Base-by-base conservation (phyloP, 768 basidiomycete species). In the Suillus fuscotomentosus region DNA sequence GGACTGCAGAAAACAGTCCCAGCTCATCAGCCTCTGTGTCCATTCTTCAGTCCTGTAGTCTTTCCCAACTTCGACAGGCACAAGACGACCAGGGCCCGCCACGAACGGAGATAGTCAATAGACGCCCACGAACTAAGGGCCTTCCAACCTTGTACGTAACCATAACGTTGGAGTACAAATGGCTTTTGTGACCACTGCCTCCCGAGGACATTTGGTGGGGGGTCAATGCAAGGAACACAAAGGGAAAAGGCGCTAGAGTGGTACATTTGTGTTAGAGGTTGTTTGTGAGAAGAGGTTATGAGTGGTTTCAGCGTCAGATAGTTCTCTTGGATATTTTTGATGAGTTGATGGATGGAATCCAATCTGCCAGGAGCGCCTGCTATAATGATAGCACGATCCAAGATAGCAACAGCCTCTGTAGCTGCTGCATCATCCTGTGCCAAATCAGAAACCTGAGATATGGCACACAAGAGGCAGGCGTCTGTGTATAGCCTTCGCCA, bases 11-110 rank as follows among this genome's bases (percentile, higher is more conserved):
- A 99, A 95, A 2, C 80, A 81, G 42, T 91, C 87, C 88, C 94
- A 97, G 24, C 74, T 70, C 75, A 97, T 85, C 61, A 99, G 79
- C 67, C 77, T 77, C 74, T 97, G 97, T 1, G 83, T 83, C 97
- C 97, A 99, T 54, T 85, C 84, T 24, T 85, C 84, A 13, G 81
- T 78, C 36, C 92, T 87, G 75, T 99, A 99, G 72, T 95, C 91
- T 41, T 76, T 75, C 15, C 97, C 97, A 20, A 97, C 77, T 76
- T 99, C 97, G 8, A 99, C 88, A 6, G 97, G 97, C 1, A 99
- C 90, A 5, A 93, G 77, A 24, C 97, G 84, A 2, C 91, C 95
- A 50, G 85, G 85, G 15, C 97, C 97, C 2, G 90, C 86, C 0
- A 88, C 78, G 5, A 78, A 15, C 82, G 81, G 1, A 99, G 83